Evolutionary conservation across 225 moss, liverwort and hornwort species (phyloP).

Genomic region (Antitrichia curtipendula): DNA sequence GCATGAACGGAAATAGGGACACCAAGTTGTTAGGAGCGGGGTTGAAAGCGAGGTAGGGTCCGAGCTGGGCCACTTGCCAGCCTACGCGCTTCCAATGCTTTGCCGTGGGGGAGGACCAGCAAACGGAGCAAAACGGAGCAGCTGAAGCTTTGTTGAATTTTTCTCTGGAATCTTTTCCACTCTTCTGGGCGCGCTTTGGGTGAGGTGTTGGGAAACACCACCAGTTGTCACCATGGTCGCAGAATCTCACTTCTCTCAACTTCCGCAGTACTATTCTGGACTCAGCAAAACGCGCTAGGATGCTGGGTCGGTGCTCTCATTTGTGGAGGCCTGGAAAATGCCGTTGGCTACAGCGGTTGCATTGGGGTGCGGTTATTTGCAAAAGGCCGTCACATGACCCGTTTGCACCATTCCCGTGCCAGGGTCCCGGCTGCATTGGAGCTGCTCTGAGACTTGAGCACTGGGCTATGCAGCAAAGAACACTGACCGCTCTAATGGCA

Average conservation of each 20-base stretch:
- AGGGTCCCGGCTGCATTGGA: neutral
- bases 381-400: accelerated
- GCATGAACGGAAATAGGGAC: no score
- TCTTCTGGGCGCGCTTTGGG: accelerated
- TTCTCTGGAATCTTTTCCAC: no score
- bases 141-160: no score
- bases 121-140: no score
- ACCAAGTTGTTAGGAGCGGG: accelerated
- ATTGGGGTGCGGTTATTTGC: accelerated
- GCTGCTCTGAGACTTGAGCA: neutral
- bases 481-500: neutral
- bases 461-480: neutral
- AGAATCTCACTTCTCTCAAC: no score
- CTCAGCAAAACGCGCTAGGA: neutral
- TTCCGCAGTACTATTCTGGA: no score
- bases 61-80: no score
- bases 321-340: neutral
- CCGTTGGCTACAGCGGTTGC: accelerated
- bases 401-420: accelerated
- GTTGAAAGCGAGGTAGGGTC: neutral
- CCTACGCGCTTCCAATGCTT: no score
- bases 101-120: no score
- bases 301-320: accelerated
- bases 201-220: no score
- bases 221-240: accelerated